Base-by-base conservation (phyloP, 306 rosid species). In the Citrullus mucosospermus region DNA sequence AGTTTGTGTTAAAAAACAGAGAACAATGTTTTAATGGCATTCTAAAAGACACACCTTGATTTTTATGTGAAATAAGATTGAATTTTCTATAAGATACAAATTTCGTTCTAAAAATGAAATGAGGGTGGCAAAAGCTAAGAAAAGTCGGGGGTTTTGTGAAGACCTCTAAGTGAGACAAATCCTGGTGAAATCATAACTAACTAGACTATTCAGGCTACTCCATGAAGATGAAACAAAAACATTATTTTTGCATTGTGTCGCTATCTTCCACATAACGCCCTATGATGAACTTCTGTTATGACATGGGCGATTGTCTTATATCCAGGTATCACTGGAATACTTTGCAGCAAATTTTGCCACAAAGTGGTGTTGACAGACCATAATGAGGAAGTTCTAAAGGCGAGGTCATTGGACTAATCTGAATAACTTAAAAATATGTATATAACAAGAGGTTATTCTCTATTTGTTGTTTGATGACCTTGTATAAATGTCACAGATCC, bases 371-470 rank as follows among this genome's bases (percentile, higher is more conserved):
- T 92, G 81, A 92, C 98, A 41, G 97, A 94, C 79, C 96, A 94
- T 83, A 94, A 89, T 78, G 97, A 94, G 9, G 97, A 94, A 92
- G 97, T 94, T 54, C 88, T 94, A 32, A 92, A 90, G 98, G 98
- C 86, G 83, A 83, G 89, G 53, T 83, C 69, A 78, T 67, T 80
- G 73, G 71, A 76, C 71, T 83, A 68, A 48, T 44, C 58, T 46
- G 25, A 44, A 43, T 69, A 44, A 44, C 44, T 11, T 69, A 9
- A 43, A 43, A 78, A 76, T 84, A 46, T n/a, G 22, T 6, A 60
- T 25, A 28, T 56, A 41, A 71, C 62, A 38, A 43, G 46, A 66
- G 60, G n/a, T 83, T 83, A 34, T 55, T 43, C 55, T 78, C 62
- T 80, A 44, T 83, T 11, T 43, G n/a, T 75, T 30, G 50, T 44